Evolutionary conservation across 2,329 filamentous ascomycete species (phyloP).

Genomic region (Orbilia brochopaga): DNA sequence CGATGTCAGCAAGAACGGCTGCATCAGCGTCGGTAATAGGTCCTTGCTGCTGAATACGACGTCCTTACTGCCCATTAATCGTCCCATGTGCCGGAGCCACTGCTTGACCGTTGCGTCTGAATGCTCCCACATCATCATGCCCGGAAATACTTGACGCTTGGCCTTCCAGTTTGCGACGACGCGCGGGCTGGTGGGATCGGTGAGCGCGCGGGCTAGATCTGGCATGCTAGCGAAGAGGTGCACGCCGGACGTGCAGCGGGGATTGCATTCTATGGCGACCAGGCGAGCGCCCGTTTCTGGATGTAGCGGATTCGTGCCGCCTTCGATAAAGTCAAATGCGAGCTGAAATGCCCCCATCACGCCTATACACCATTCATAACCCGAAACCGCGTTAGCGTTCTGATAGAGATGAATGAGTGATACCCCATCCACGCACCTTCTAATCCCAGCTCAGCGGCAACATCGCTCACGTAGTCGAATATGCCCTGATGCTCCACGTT

Average conservation of each 20-base stretch:
- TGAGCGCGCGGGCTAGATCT: constrained; percentile 41
- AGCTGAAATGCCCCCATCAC: constrained; percentile 51
- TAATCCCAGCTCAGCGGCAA: constrained; percentile 48
- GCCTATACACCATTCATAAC: constrained; percentile 1
- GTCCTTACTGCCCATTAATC: constrained; percentile 55
- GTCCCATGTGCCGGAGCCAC: constrained; percentile 55
- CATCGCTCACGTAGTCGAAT: constrained; percentile 53
- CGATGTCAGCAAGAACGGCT: constrained; percentile 56
- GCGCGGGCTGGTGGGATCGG: neutral
- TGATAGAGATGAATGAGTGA: neutral
- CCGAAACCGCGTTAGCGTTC: neutral
- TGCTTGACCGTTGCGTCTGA: constrained; percentile 52
- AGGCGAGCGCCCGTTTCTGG: constrained; percentile 28
- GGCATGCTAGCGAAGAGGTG: constrained; percentile 55
- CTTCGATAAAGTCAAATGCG: constrained; percentile 56
- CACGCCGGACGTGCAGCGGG: constrained; percentile 55
- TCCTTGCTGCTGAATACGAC: constrained; percentile 55
- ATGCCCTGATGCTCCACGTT: constrained; percentile 52
- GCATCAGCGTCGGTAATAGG: constrained; percentile 54
- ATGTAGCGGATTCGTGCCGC: constrained; percentile 5
- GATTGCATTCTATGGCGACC: constrained; percentile 56
- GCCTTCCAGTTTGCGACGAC: constrained; percentile 33
- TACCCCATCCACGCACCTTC: constrained; percentile 13
- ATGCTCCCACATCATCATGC: constrained; percentile 55
- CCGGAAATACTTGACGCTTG: constrained; percentile 52